Conservation (phyloP, 2,329 filamentous ascomycete species). For the Fusarium secorum region DNA sequence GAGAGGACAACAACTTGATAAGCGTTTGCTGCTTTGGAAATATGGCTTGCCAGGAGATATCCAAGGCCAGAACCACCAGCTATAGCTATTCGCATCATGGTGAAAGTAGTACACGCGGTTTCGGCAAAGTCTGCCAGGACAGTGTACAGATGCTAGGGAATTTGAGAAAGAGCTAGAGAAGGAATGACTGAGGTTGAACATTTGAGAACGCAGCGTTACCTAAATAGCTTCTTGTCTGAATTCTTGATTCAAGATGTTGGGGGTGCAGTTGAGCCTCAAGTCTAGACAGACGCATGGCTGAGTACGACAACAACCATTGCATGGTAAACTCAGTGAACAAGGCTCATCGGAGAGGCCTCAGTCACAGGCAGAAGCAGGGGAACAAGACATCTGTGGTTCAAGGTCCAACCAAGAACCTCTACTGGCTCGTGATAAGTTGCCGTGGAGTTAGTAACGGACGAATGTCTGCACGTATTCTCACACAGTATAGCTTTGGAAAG, state of each 20-base stretch:
- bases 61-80: slow-evolving; percentile 57
- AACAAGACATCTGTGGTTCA: slow-evolving; percentile 18
- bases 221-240: slow-evolving; percentile 33
- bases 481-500: slow-evolving; percentile 1
- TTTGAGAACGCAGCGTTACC: slow-evolving; percentile 8
- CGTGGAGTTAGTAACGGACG: slow-evolving; percentile 25
- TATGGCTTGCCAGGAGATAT: slow-evolving; percentile 58
- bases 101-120: not conserved
- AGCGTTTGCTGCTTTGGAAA: slow-evolving; percentile 64
- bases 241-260: slow-evolving; percentile 5
- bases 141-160: not conserved
- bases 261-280: slow-evolving; percentile 34
- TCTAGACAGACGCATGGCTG: slow-evolving; percentile 1
- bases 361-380: slow-evolving; percentile 37
- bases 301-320: not conserved
- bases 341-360: slow-evolving; percentile 14
- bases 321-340: slow-evolving; percentile 16
- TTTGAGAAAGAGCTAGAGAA: not conserved
- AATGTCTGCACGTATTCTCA: slow-evolving; percentile 26
- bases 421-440: slow-evolving; percentile 22
- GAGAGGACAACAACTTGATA: slow-evolving; percentile 77
- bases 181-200: slow-evolving; percentile 24
- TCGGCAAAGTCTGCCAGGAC: not conserved
- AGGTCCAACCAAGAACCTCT: slow-evolving; percentile 18
- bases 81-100: slow-evolving; percentile 60